These are phyloP conservation scores for Aspergillus sp. DNA, from an alignment of 2,329 filamentous ascomycete genomes.

Conservation along the genomic window DNA sequence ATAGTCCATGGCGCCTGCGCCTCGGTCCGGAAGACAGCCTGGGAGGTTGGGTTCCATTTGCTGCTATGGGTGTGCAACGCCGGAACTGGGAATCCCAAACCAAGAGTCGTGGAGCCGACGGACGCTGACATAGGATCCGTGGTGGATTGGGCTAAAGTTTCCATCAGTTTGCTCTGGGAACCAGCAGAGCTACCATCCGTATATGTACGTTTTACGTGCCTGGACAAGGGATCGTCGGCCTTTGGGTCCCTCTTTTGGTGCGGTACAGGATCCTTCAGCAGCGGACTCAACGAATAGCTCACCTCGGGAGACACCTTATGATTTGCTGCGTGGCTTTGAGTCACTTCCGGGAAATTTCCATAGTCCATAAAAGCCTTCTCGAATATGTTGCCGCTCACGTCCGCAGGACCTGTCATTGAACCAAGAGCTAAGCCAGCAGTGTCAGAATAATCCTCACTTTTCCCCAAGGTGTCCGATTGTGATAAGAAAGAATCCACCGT, in stretches of 20 bases:
- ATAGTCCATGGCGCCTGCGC: slow-evolving; percentile 89
- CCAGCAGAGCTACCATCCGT: slow-evolving; percentile 72
- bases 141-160: slow-evolving; percentile 76
- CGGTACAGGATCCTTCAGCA: slow-evolving; percentile 25
- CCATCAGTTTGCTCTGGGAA: slow-evolving; percentile 75
- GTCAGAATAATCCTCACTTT: slow-evolving; percentile 41
- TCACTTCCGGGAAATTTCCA: not conserved
- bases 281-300: slow-evolving; percentile 19
- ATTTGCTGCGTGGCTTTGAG: not conserved
- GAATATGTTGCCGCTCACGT: slow-evolving; percentile 72
- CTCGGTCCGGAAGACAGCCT: slow-evolving; percentile 97
- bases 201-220: slow-evolving; percentile 72
- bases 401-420: slow-evolving; percentile 73
- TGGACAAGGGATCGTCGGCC: slow-evolving; percentile 45
- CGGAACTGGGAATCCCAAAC: slow-evolving; percentile 39
- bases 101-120: slow-evolving; percentile 26
- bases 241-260: slow-evolving; percentile 26
- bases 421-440: slow-evolving; percentile 46
- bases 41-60: slow-evolving; percentile 81
- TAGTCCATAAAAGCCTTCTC: slow-evolving; percentile 66
- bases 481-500: slow-evolving; percentile 78
- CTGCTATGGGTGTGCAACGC: slow-evolving; percentile 80
- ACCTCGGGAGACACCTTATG: not conserved
- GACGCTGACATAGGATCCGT: slow-evolving; percentile 39
- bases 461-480: slow-evolving; percentile 69